Percentiles rank a stretch among this genome's conserved stretches.
These are phyloP conservation scores for Boehmeria nivea DNA, from an alignment of 306 rosid species.

Conservation along the genomic window DNA sequence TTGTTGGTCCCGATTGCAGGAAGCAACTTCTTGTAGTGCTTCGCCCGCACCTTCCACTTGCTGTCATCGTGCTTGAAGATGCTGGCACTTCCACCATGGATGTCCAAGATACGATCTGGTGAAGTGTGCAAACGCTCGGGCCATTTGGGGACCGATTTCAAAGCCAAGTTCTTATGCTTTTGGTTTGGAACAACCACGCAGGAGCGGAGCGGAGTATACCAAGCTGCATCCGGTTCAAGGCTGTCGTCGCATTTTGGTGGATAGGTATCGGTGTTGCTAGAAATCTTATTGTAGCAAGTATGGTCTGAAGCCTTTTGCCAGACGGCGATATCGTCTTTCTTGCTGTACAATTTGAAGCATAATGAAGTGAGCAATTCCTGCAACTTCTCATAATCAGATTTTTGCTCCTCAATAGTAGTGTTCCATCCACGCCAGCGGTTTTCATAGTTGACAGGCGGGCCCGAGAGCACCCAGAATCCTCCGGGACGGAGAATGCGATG, in stretches of 20 bases:
- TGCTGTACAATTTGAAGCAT: conserved; percentile 85
- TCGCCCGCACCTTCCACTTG: conserved; percentile 73
- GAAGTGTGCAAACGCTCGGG: conserved; percentile 61
- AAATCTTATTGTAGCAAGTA: conserved; percentile 58
- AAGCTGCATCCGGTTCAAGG: conserved; percentile 81
- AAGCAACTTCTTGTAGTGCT: conserved; percentile 82
- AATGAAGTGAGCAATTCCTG: conserved; percentile 67
- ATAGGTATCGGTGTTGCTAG: conserved; percentile 42
- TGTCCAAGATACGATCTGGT: conserved; percentile 56
- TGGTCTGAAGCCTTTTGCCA: conserved; percentile 78
- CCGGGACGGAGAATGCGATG: conserved; percentile 96
- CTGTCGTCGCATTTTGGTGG: conserved; percentile 94
- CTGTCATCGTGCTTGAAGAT: conserved; percentile 66
- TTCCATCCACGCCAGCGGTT: conserved; percentile 93
- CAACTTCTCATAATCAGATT: conserved; percentile 69
- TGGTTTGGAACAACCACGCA: conserved; percentile 72
- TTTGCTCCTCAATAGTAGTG: conserved; percentile 83
- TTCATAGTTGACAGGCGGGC: conserved; percentile 94
- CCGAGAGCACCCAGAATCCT: conserved; percentile 94
- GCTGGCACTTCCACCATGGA: conserved; percentile 55
- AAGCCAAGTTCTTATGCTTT: conserved; percentile 49
- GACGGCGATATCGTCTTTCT: conserved; percentile 88
- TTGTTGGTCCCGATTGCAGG: conserved; percentile 74
- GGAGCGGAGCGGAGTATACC: conserved; percentile 93
- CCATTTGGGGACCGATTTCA: conserved; percentile 64